A percentile compares a stretch with the other conserved stretches of the same genome.
Conservation (phyloP, 352 stramenopile species). For the Globisporangium barbulae region DNA sequence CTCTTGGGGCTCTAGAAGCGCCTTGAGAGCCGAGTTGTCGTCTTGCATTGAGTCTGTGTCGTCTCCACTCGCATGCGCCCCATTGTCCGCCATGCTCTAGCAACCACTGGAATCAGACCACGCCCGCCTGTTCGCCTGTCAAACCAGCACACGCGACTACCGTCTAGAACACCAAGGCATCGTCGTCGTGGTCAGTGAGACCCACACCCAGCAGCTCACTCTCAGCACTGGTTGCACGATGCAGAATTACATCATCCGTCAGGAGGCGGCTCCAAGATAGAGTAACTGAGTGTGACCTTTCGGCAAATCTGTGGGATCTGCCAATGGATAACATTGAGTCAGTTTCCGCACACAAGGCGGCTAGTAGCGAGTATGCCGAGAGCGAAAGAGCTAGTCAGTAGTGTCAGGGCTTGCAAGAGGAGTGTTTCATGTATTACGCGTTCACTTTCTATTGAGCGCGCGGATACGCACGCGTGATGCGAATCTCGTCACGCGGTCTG, state of each 20-base stretch:
- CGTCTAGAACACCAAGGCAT: not conserved
- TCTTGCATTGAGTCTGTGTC: not conserved
- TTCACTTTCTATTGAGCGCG: constrained; percentile 37
- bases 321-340: not conserved
- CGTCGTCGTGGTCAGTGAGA: not conserved
- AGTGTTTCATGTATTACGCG: constrained; percentile 1
- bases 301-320: not conserved
- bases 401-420: not conserved
- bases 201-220: too few species aligned
- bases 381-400: not conserved
- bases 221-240: not conserved
- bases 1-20: not conserved
- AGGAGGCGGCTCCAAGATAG: not conserved
- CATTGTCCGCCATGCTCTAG: not conserved
- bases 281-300: not conserved
- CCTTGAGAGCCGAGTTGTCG: not conserved
- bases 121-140: not conserved
- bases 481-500: constrained; percentile 81
- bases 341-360: not conserved
- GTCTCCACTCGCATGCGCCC: too few species aligned
- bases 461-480: constrained; percentile 64
- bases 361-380: not conserved
- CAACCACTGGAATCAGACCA: not conserved
- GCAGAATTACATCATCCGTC: not conserved
- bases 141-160: not conserved